A percentile compares a stretch with the other conserved stretches of the same genome.
These are phyloP conservation scores for Epicoccum nigrum DNA, from an alignment of 2,329 filamentous ascomycete genomes.

Conservation along the genomic window DNA sequence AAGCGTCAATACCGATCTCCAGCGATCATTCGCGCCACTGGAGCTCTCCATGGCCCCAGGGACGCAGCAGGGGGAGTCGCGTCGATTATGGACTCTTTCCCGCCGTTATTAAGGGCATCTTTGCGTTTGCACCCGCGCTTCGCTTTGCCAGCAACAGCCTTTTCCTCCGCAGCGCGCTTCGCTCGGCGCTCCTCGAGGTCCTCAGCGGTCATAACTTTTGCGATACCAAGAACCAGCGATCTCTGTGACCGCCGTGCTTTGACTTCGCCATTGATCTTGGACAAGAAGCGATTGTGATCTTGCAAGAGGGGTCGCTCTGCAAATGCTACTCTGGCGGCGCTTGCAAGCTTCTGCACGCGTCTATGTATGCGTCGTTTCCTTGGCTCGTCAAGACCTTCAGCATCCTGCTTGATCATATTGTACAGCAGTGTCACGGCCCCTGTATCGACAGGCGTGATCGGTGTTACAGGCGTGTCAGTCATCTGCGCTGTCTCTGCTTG, in stretches of 20 bases:
- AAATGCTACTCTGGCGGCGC: conserved; percentile 33
- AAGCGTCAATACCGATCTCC: no score
- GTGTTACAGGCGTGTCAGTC: conserved; percentile 34
- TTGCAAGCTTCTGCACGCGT: conserved; percentile 21
- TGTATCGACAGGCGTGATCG: conserved; percentile 18
- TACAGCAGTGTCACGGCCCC: conserved; percentile 25
- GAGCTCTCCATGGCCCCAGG: no score
- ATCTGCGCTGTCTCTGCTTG: conserved; percentile 24
- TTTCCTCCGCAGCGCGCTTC: neutral
- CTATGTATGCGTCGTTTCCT: no score
- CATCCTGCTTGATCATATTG: conserved; percentile 23
- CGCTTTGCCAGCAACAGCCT: no score
- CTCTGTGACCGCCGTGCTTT: conserved; percentile 15
- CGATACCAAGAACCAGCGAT: neutral
- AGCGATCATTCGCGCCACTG: no score
- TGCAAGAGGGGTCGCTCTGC: conserved; percentile 30
- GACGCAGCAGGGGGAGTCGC: no score
- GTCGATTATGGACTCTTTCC: no score
- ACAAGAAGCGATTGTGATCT: conserved; percentile 36
- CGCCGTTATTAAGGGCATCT: no score
- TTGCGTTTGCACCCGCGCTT: no score
- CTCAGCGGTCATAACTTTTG: neutral
- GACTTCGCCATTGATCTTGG: conserved; percentile 34
- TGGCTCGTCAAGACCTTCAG: conserved; percentile 20
- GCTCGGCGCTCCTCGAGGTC: neutral